Evolutionary conservation across 495 filamentous ascomycete species (phyloP), one percentile per base, ranked within the genome.

Genomic region (Trichoderma gamsii): DNA sequence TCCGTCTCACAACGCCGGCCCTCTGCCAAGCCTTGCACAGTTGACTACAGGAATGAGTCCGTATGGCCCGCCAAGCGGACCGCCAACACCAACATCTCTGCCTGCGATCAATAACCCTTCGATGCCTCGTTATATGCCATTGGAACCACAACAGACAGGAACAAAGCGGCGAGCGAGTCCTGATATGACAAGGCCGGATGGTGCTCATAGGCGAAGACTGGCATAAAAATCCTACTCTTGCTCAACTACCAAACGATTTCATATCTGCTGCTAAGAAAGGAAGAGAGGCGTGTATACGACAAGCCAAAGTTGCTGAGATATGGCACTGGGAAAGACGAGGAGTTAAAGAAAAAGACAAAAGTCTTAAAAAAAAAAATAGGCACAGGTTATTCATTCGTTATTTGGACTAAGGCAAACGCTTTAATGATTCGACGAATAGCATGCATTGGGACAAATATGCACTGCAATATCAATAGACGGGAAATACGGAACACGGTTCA

Each of bases 1-100:
- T 49, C 73, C 71, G 43, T 69, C 71, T 13, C 69, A 72, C 2
- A 72, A 73, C 41, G 73, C 76, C 15, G 76, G 73, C 23, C 75
- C 81, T 69, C 75, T 86, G 12, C 84, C 84, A 7, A 80, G 82
- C 71, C 77, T 86, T 12, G 79, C 80, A 23, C 83, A 86, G 71
- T 78, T 86, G 69, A 86, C 84, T 0, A 86, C 84, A 1, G 84
- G 83, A 23, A 72, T 84, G 35, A 82, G 80, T 66, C 81, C 83
- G 18, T 85, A 85, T 72, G 82, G 82, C 23, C 81, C 83, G 23
- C 83, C 83, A 6, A 46, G 41, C 27, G 44, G 65, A n/a, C 41
- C 65, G 18, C 65, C 65, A n/a, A 32, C 65, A 38, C 73, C 77
- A 5, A 79, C 69, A 32, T 72, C 71, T 29, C 81, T 76, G 65